Conservation (phyloP, 768 basidiomycete species). For the Kwoniella dendrophila region DNA sequence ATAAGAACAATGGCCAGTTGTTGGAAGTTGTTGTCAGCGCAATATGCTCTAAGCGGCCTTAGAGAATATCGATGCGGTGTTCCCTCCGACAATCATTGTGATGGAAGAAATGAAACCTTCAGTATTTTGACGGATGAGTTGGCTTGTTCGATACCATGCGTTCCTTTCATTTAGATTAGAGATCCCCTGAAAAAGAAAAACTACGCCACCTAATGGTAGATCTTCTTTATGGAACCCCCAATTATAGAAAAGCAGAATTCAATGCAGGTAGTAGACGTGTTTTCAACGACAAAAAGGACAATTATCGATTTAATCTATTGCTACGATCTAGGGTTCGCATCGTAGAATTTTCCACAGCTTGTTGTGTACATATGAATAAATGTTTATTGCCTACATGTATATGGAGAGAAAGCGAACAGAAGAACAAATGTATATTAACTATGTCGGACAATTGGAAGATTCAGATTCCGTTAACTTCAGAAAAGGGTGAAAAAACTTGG, state of each 20-base stretch:
- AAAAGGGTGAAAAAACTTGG: too few relatives aligned
- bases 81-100: too few relatives aligned
- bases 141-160: neutral
- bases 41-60: too few relatives aligned
- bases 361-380: too few relatives aligned
- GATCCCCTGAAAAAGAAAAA: neutral
- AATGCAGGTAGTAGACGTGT: neutral
- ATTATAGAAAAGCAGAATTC: neutral
- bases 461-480: too few relatives aligned
- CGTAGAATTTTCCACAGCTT: neutral
- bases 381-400: too few relatives aligned
- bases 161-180: slow-evolving; percentile 2
- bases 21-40: too few relatives aligned
- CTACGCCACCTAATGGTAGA: slow-evolving; percentile 19
- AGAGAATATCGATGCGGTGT: too few relatives aligned
- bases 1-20: too few relatives aligned
- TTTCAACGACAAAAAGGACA: neutral
- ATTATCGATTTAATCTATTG: neutral
- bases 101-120: neutral
- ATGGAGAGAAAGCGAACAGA: neutral
- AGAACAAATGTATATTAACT: too few relatives aligned
- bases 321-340: slow-evolving; percentile 5
- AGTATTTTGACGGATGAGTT: neutral
- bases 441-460: too few relatives aligned
- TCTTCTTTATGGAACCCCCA: neutral